Base-by-base conservation (phyloP, 352 stramenopile genomes). In the Globisporangium spiculum region DNA sequence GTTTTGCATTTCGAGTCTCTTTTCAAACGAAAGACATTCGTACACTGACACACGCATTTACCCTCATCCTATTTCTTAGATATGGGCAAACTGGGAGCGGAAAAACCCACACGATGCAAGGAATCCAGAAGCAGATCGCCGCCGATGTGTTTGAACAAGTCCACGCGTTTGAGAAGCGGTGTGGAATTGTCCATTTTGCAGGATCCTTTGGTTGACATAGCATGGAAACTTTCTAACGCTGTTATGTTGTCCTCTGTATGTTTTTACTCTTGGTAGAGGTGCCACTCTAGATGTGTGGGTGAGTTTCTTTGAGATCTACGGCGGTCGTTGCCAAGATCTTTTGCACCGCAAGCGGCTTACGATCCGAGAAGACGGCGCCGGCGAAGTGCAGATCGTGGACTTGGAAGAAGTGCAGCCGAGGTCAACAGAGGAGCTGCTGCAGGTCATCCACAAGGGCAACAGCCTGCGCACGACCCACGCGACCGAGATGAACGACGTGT, bases 241-340 rank as follows among this genome's bases (percentile, higher is more conserved):
- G 22, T 2, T 10, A 60, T 41, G 18, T 18, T 41, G 22, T 24
- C 38, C 44, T 38, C 24, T 38, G 8, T 22, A 12, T 46, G 7
- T 59, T 54, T 27, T 68, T 36, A 20, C 3, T 34, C 36, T 48
- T 6, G 4, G 20, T 36, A 86, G 78, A 3, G 83, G 76, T 30
- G 77, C 86, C 44, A 71, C 86, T 12, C 66, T 99, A 38, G 84
- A 90, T 41, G 88, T 98, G 9, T 93, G 87, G 55, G 86, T 98
- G 59, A 98, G 91, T 38, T 97, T 98, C 44, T 99, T 99, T 69
- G 97, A 99, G 80, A 99, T 99, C 54, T 99, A 99, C 65, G 96
- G 97, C 0, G 96, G 96, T 53, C 96, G 98, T 34, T 93, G 98
- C 27, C 96, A 98, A 58, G 97, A 99, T 74, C 72, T 99, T 22